Evolutionary conservation across 2,329 filamentous ascomycete species (phyloP), one percentile per base, ranked within the genome.

Genomic region (Capronia americana): DNA sequence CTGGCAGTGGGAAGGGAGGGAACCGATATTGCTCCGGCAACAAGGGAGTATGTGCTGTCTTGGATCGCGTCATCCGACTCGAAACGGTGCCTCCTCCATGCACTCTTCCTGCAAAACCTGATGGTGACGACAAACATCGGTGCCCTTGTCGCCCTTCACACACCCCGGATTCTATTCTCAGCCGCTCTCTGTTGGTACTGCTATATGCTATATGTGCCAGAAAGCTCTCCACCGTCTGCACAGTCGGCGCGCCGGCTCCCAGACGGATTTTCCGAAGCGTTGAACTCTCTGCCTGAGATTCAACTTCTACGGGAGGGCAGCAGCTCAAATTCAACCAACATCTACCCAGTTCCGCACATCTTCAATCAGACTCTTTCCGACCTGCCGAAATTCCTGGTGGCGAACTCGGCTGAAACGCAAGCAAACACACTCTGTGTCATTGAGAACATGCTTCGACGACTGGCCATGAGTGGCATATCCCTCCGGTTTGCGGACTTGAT

Each of bases 161-260:
- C 61, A 4, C 56, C 65, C 10, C 30, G 65, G 17, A 57, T 64
- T 17, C 26, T 67, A 10, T 67, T 67, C 32, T 63, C 65, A n/a
- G 61, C 65, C 11, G 65, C 65, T n/a, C 28, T 62, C 4, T 1
- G 73, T 68, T 58, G 56, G 62, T 61, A 58, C 17, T 64, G 57
- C 28, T 68, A 68, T 30, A 63, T 68, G 28, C 32, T 68, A 2
- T 68, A 68, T 28, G n/a, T n/a, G 20, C 63, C 63, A 54, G 32
- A 61, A 23, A 51, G 50, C 23, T 32, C 48, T 28, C 41, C 46
- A 7, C 17, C 4, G 14, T 24, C 51, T 6, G 55, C 54, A 12
- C 20, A 17, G 6, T 32, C 30, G 28, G 38, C 30, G 12, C 24
- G 50, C 12, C 11, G 46, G 1, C 20, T 14, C 2, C 53, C 55